phyloP scores from a whole-genome alignment of 1,284 basidiomycete species.

The Veloboletus limbatus region DNA sequence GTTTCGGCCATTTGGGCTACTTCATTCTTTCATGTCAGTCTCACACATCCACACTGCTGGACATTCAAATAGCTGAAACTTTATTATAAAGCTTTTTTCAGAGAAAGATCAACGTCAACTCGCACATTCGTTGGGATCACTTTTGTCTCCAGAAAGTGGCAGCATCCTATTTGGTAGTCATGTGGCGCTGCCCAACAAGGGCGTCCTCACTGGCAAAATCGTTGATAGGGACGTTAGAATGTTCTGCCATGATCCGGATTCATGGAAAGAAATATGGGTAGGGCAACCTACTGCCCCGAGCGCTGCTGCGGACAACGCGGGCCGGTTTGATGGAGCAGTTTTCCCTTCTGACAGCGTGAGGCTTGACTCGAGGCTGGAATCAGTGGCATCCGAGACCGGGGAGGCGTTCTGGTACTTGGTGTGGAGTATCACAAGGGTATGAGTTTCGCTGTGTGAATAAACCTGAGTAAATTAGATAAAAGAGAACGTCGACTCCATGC shows the following conservation, averaged over 20 bases:
- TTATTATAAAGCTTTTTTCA: slow-evolving; percentile 36
- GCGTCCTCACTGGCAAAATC: slow-evolving; percentile 1
- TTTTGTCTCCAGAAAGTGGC: slow-evolving; percentile 38
- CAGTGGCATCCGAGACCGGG: background rate
- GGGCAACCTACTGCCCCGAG: slow-evolving; percentile 1
- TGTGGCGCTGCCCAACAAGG: slow-evolving; percentile 11
- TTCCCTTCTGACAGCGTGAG: slow-evolving; percentile 11
- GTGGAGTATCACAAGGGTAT: slow-evolving; percentile 20
- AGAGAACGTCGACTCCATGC: too few relatives aligned
- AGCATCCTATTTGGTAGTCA: slow-evolving; percentile 40
- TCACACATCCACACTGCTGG: slow-evolving; percentile 8
- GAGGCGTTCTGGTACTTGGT: slow-evolving; percentile 5
- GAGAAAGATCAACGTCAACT: slow-evolving; percentile 36
- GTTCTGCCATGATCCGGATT: slow-evolving; percentile 22
- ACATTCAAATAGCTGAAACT: background rate
- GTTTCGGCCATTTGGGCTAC: slow-evolving; percentile 39
- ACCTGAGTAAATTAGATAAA: too few relatives aligned
- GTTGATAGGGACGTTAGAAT: slow-evolving; percentile 7
- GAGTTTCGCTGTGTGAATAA: too few relatives aligned
- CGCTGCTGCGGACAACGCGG: too few relatives aligned
- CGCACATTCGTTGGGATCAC: slow-evolving; percentile 33
- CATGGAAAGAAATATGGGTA: slow-evolving; percentile 22
- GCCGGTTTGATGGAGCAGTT: too few relatives aligned
- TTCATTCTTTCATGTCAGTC: slow-evolving; percentile 42
- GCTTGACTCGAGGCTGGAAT: slow-evolving; percentile 2